phyloP scores from a whole-genome alignment of 192 early-diverging fungal genomes.

The Haplosporangium gracile region DNA sequence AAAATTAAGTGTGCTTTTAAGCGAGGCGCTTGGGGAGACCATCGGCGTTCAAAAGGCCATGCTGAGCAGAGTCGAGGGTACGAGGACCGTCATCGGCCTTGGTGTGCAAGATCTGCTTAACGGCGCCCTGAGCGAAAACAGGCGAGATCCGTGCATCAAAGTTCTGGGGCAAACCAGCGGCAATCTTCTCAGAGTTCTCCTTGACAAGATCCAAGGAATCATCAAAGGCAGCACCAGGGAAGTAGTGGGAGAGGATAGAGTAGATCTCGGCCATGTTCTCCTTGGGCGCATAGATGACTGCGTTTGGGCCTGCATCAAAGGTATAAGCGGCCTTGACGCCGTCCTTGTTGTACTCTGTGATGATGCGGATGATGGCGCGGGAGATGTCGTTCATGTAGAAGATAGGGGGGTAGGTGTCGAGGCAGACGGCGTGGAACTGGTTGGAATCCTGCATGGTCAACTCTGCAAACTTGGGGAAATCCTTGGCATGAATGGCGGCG shows the following conservation, averaged over 20 bases:
- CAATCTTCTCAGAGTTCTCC: conserved; percentile 23
- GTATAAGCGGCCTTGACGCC: conserved; percentile 93
- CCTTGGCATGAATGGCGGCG: conserved; percentile 81
- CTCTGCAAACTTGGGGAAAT: conserved; percentile 95
- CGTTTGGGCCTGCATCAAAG: conserved; percentile 99
- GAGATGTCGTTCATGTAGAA: conserved; percentile 98
- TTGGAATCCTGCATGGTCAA: conserved; percentile 98
- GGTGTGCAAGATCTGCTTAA: conserved; percentile 93
- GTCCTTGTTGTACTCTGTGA: conserved; percentile 87
- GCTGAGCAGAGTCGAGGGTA: conserved; percentile 67
- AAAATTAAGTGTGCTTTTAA: conserved; percentile 10
- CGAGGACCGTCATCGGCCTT: conserved; percentile 95
- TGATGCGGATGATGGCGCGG: conserved; percentile 84
- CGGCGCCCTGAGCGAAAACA: conserved; percentile 75
- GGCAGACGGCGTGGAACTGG: conserved; percentile 98
- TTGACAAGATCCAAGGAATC: conserved; percentile 63
- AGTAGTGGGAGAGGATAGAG: conserved; percentile 85
- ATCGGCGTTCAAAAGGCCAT: conserved; percentile 71
- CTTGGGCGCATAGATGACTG: conserved; percentile 91
- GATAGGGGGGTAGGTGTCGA: conserved; percentile 99
- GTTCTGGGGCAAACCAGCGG: conserved; percentile 58
- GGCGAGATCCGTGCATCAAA: conserved; percentile 69
- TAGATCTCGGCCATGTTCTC: conserved; percentile 90
- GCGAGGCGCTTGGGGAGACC: conserved; percentile 72
- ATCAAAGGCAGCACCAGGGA: conserved; percentile 78